phyloP scores from a whole-genome alignment of 805 yeast genomes.

The Yueomyces sinensis region DNA sequence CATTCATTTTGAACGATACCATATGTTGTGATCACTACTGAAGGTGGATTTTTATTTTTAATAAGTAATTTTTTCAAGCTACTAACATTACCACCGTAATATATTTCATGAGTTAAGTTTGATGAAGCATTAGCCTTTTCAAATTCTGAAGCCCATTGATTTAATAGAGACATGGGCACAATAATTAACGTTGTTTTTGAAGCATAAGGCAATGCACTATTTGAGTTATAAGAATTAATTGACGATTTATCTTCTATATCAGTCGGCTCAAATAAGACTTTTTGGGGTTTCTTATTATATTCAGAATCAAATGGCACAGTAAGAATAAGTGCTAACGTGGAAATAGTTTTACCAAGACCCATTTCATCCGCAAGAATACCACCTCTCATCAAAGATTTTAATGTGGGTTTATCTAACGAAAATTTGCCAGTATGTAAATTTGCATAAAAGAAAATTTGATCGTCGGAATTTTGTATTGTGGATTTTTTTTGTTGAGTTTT shows the following conservation, averaged over 20 bases:
- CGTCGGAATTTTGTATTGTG: slow-evolving; percentile 1
- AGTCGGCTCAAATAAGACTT: slow-evolving; percentile 1
- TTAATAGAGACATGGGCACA: slow-evolving; percentile 81
- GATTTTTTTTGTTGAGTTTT: slow-evolving; percentile 10
- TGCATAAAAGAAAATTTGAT: slow-evolving; percentile 42
- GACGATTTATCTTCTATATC: slow-evolving; percentile 1
- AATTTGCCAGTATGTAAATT: slow-evolving; percentile 74
- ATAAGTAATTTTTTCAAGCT: slow-evolving; percentile 38
- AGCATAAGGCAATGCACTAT: slow-evolving; percentile 34
- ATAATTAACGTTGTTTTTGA: slow-evolving; percentile 60
- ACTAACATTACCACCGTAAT: slow-evolving; percentile 58
- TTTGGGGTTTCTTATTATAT: slow-evolving; percentile 3
- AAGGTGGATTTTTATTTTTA: slow-evolving; percentile 35
- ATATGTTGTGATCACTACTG: slow-evolving; percentile 70
- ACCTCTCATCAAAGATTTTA: slow-evolving; percentile 51
- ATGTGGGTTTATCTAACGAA: slow-evolving; percentile 50
- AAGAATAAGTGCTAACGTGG: slow-evolving; percentile 61
- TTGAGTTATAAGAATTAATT: not conserved
- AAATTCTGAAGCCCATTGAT: slow-evolving; percentile 86
- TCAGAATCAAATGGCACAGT: slow-evolving; percentile 42
- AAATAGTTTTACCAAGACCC: slow-evolving; percentile 92
- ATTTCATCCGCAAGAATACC: slow-evolving; percentile 93
- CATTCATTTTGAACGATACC: slow-evolving; percentile 78
- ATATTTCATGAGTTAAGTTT: slow-evolving; percentile 39
- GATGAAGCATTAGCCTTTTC: slow-evolving; percentile 37